phyloP scores from a whole-genome alignment of 257 asterid species.

The Solanum acaule region DNA sequence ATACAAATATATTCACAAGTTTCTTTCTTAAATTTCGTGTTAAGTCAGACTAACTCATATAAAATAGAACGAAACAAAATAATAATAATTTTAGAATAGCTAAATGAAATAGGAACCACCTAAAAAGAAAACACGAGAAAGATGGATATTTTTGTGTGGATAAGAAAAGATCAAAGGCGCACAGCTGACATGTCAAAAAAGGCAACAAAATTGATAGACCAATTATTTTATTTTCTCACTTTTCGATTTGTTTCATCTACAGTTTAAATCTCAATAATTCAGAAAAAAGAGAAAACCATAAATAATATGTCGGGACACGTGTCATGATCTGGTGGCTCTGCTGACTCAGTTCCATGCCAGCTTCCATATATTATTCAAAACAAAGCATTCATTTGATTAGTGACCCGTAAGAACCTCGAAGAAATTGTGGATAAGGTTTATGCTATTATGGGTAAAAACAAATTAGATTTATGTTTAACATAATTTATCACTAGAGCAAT shows the following conservation, averaged over 20 bases:
- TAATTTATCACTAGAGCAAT: neutral
- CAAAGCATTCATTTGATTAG: neutral
- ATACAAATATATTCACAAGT: too few species aligned
- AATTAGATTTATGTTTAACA: neutral
- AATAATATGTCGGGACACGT: constrained; percentile 2
- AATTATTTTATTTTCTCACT: neutral
- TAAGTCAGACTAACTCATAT: too few species aligned
- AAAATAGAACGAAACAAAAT: too few species aligned
- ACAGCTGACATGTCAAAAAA: constrained; percentile 5
- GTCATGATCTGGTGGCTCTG: constrained; percentile 13
- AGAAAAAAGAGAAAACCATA: neutral
- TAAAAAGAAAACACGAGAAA: neutral
- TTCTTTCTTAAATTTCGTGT: too few species aligned
- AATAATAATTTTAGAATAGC: neutral
- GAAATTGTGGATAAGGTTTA: constrained; percentile 22
- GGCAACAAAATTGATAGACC: constrained; percentile 10
- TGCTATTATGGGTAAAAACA: neutral
- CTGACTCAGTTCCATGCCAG: constrained; percentile 33
- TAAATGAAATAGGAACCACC: neutral
- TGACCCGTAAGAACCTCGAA: constrained; percentile 2
- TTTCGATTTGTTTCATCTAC: neutral
- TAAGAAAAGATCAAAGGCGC: neutral
- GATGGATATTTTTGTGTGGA: constrained; percentile 23
- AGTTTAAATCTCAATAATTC: neutral
- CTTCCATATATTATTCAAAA: neutral